Base-by-base conservation (phyloP, 148 eudicot genomes). In the Diospyros kaki region DNA sequence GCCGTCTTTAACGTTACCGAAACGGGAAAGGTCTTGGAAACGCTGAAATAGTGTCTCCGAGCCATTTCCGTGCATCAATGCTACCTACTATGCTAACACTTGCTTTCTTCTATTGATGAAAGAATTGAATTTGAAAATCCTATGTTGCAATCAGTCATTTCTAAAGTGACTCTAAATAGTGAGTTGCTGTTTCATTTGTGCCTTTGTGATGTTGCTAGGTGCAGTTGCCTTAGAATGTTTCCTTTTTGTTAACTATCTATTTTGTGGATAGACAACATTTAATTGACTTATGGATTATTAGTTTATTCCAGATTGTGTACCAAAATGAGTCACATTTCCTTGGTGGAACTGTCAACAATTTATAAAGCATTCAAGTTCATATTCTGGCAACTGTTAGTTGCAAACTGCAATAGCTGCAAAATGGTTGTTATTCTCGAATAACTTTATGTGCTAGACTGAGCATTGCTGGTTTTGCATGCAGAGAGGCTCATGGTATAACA, bases 401-500 rank as follows among this genome's bases (percentile, higher is more conserved):
- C 70, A 71, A 6, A n/a, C n/a, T 11, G 40, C 39, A 43, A 43
- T 72, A 11, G 9, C 62, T 70, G 18, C 12, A 18, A 15, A 8
- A 48, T 73, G 13, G 46, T 48, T 71, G 46, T 62, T 68, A 15
- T 60, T 43, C 12, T 58, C 10, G 41, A 56, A 58, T 17, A 15
- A 15, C 55, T 17, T 59, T 73, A 46, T 60, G 17, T 28, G 10
- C n/a, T 18, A 38, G 11, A 48, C 43, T 48, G 9, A 62, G 58
- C 58, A 38, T 58, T 62, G 50, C 62, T 40, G 39, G 53, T 73
- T 63, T 40, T 76, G 8, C 42, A 12, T 75, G 67, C 84, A 94
- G 97, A 64, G 98, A 94, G 15, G 74, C 77, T 72, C 78, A 92
- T 76, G 98, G 98, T 39, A 84, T 94, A 69, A 82, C 98, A 79